phyloP scores from a whole-genome alignment of 495 filamentous ascomycete species.

The Hyaloscypha finlandica region DNA sequence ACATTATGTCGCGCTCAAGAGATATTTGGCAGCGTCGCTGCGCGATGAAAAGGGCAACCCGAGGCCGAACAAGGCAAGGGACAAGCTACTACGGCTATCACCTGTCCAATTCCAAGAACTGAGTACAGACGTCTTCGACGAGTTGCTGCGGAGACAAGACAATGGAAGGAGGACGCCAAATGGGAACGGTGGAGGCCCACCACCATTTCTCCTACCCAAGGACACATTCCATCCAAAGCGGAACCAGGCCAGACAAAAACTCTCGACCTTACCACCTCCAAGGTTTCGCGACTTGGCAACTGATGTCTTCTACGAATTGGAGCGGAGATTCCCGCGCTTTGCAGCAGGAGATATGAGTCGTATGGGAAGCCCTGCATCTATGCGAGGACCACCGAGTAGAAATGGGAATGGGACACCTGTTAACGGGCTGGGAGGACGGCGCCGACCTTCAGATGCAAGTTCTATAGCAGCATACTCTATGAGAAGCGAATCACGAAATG shows the following conservation, averaged over 20 bases:
- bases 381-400: conserved; percentile 50
- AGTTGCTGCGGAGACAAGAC: conserved; percentile 82
- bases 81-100: conserved; percentile 88
- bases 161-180: conserved; percentile 52
- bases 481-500: conserved; percentile 35
- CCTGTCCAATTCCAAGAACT: conserved; percentile 94
- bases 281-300: conserved; percentile 90
- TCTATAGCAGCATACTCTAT: conserved; percentile 41
- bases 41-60: conserved; percentile 73
- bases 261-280: conserved; percentile 80
- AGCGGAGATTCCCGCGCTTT: conserved; percentile 86
- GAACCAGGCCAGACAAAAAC: conserved; percentile 92
- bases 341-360: conserved; percentile 64
- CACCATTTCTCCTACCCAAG: conserved; percentile 78
- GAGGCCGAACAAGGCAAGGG: conserved; percentile 82
- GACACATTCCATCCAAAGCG: conserved; percentile 92
- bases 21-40: conserved; percentile 70
- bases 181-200: conserved; percentile 46
- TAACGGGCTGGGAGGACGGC: conserved; percentile 45
- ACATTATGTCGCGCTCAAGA: conserved; percentile 79
- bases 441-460: conserved; percentile 56
- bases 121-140: conserved; percentile 96
- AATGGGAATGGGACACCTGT: conserved; percentile 59
- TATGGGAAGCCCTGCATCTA: conserved; percentile 66
- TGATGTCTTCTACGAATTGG: conserved; percentile 93